Evolutionary conservation across 1,139 yeast genomes (phyloP), one percentile per base, ranked within the genome.

Genomic region (Kurtzmaniella quercitrusa): DNA sequence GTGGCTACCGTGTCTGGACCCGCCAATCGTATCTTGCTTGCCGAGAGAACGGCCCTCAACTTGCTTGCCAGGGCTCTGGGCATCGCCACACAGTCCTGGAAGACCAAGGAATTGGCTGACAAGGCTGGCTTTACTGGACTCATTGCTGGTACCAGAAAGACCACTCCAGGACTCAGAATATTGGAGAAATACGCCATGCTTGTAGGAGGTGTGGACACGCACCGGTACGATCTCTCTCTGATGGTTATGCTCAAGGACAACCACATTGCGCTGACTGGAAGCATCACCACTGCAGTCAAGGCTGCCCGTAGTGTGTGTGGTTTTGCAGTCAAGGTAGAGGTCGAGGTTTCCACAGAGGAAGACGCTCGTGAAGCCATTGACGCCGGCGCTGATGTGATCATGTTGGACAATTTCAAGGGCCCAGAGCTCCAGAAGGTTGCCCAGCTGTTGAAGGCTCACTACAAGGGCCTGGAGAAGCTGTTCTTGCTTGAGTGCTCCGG

Each of bases 241-340:
- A 91, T 91, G 98, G 94, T 91, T 3, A 91, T 91, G 98, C 77
- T 91, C 55, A 91, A 91, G 63, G 98, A 91, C 59, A 91, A 91
- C 64, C 98, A 93, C 60, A 78, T 91, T 42, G 85, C 93, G 78
- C 84, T 96, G 8, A 87, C 94, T 1, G 97, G 97, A 0, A 87
- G 95, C 37, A 91, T 91, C 52, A 86, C 95, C 8, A 69, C 77
- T 41, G 98, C 98, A 1, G 93, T 93, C 3, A 56, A 68, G 40
- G 74, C 77, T 46, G 98, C 98, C 1, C 77, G 88, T 45, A 67
- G 73, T 12, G 95, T 85, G 1, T 88, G 91, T 57, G 98, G 98
- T 3, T 91, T 91, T 65, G 80, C 96, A 2, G 75, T 85, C 40
- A 93, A 93, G 65, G 85, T 93, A 44, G 98, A 91, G 62, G 97